Conservation (phyloP, 2,329 filamentous ascomycete genomes). For the Xylariaceae sp. region DNA sequence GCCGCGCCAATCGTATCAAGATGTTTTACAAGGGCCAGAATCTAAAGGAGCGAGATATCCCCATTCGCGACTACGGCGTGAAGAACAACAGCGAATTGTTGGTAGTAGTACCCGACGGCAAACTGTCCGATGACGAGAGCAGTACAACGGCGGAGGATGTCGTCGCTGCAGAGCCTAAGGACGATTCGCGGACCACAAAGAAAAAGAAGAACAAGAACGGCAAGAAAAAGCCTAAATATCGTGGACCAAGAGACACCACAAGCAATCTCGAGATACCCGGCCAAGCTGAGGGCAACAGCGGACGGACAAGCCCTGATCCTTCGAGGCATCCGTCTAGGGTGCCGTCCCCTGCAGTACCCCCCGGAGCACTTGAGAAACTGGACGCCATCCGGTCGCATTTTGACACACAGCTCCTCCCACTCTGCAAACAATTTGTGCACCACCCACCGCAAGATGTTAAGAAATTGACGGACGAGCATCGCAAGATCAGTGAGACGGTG, state of each 20-base stretch:
- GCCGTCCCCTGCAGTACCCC: constrained; percentile 36
- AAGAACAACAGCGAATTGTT: constrained; percentile 60
- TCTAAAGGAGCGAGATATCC: constrained; percentile 59
- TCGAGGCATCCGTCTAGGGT: constrained; percentile 39
- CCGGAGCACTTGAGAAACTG: constrained; percentile 56
- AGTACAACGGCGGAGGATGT: constrained; percentile 44
- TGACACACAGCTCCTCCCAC: constrained; percentile 58
- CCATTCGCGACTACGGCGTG: constrained; percentile 56
- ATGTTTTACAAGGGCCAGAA: constrained; percentile 70
- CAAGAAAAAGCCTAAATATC: constrained; percentile 38
- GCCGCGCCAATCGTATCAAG: constrained; percentile 52
- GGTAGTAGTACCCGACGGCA: constrained; percentile 51
- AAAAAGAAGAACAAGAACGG: constrained; percentile 42
- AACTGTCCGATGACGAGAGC: constrained; percentile 37
- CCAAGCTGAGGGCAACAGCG: constrained; percentile 34
- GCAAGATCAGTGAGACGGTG: constrained; percentile 69
- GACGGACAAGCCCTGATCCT: constrained; percentile 33
- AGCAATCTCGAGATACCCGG: constrained; percentile 40
- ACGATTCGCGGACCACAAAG: constrained; percentile 35
- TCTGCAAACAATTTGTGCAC: constrained; percentile 58
- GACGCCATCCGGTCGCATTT: constrained; percentile 64
- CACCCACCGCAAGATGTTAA: constrained; percentile 61
- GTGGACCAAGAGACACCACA: constrained; percentile 41
- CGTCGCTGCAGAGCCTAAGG: constrained; percentile 42
- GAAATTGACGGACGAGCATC: constrained; percentile 70